These are phyloP conservation scores for Aphanoascus verrucosus DNA, from an alignment of 2,329 filamentous ascomycete species.

Conservation along the genomic window DNA sequence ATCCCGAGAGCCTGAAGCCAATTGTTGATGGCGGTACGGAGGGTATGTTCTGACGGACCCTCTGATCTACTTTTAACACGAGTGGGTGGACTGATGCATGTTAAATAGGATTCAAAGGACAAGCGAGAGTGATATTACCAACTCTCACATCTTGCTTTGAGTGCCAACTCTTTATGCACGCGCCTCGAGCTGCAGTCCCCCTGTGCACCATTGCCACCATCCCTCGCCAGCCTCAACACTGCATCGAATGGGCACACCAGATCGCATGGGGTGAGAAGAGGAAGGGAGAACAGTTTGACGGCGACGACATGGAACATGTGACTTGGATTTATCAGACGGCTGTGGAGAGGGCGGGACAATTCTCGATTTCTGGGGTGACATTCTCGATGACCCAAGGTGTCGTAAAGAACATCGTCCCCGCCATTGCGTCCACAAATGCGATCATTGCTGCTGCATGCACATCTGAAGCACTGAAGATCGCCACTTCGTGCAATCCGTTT, in stretches of 20 bases:
- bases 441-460: conserved; percentile 93
- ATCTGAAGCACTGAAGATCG: conserved; percentile 93
- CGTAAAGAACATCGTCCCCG: conserved; percentile 98
- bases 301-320: conserved; percentile 92
- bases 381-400: conserved; percentile 95
- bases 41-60: conserved; percentile 37
- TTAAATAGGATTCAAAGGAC: conserved; percentile 75
- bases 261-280: conserved; percentile 90
- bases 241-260: conserved; percentile 96
- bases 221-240: conserved; percentile 92
- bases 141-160: conserved; percentile 94
- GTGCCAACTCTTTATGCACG: conserved; percentile 97
- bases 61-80: background rate
- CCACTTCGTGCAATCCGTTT: conserved; percentile 67
- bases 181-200: conserved; percentile 89
- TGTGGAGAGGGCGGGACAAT: conserved; percentile 68
- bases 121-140: conserved; percentile 82
- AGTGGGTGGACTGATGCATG: background rate
- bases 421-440: conserved; percentile 94
- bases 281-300: conserved; percentile 77
- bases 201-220: conserved; percentile 95
- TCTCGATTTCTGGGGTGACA: conserved; percentile 82
- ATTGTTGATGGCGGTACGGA: conserved; percentile 95
- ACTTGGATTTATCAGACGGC: conserved; percentile 92
- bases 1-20: conserved; percentile 79